Evolutionary conservation across 1,284 basidiomycete species (phyloP), one percentile per base, ranked within the genome.

Genomic region (Mycosarcoma maydis): DNA sequence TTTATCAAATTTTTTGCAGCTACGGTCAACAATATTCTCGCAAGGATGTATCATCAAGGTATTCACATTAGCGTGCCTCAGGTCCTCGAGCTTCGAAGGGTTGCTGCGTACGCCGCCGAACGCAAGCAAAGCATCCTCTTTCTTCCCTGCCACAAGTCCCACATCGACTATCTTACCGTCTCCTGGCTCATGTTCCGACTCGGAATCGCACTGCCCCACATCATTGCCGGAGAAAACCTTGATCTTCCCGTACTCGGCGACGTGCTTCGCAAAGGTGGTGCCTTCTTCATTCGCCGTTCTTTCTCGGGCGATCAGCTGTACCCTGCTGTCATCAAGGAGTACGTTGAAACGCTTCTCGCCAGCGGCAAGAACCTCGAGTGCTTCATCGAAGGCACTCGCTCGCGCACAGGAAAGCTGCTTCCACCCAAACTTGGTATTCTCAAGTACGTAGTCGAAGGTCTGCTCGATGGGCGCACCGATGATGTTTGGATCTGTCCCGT

Each of bases 381-480:
- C 54, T 82, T 82, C 60, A 77, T 83, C 55, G 82, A 83, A 47
- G 82, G 82, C 22, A 81, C 82, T 7, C 78, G 82, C 4, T 81
- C 78, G 6, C 73, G 82, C 6, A 83, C 82, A 0, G 82, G 82
- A 20, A 83, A 83, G 55, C 66, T 83, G 10, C 74, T 83, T 0
- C 81, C 82, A 8, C 81, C 82, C 20, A 83, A 83, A 47, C 73
- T 83, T 29, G 82, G 82, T 7, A 82, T 83, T 33, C 78, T 83
- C 54, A 83, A 83, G 48, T 82, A 83, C 50, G 75, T 83, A 14
- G 70, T 83, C 52, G 80, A 82, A 16, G 81, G 75, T n/a, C 41
- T 78, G 26, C 62, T 78, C 32, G 58, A 70, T 14, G 76, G 77
- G 2, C 67, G 81, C 17, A 81, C 77, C 0, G 73, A 76, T 8